Conservation (phyloP, 176 grass and related monocot species). For the Puccinellia tenuiflora region DNA sequence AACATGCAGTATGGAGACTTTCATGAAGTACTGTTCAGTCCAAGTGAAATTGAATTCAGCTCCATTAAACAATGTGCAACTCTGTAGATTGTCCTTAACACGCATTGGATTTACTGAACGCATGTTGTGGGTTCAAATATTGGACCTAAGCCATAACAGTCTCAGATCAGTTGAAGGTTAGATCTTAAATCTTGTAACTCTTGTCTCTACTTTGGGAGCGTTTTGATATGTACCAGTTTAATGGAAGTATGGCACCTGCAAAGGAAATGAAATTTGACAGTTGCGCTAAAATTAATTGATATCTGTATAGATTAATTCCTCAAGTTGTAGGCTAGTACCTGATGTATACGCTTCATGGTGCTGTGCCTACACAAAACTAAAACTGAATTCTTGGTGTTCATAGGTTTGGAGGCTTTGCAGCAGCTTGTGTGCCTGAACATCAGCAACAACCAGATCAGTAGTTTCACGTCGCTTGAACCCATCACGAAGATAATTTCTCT, state of each 20-base stretch:
- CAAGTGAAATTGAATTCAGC: slow-evolving; percentile 35
- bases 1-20: slow-evolving; percentile 54
- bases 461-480: slow-evolving; percentile 73
- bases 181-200: slow-evolving; percentile 1
- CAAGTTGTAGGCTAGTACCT: slow-evolving; percentile 1
- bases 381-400: slow-evolving; percentile 7
- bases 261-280: neutral
- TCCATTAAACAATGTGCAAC: slow-evolving; percentile 35
- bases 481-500: slow-evolving; percentile 53
- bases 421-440: slow-evolving; percentile 75
- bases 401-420: slow-evolving; percentile 88
- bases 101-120: slow-evolving; percentile 62
- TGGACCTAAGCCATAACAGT: slow-evolving; percentile 88
- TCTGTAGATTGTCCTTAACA: slow-evolving; percentile 59
- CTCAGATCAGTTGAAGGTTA: slow-evolving; percentile 73
- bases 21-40: slow-evolving; percentile 55
- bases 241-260: neutral
- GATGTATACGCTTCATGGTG: neutral
- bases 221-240: neutral
- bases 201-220: neutral
- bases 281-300: neutral
- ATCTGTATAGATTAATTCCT: neutral
- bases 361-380: slow-evolving; percentile 8
- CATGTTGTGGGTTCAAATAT: slow-evolving; percentile 74
- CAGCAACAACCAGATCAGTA: slow-evolving; percentile 62